Evolutionary conservation across 495 filamentous ascomycete genomes (phyloP).

Genomic region (Daldinia loculata): DNA sequence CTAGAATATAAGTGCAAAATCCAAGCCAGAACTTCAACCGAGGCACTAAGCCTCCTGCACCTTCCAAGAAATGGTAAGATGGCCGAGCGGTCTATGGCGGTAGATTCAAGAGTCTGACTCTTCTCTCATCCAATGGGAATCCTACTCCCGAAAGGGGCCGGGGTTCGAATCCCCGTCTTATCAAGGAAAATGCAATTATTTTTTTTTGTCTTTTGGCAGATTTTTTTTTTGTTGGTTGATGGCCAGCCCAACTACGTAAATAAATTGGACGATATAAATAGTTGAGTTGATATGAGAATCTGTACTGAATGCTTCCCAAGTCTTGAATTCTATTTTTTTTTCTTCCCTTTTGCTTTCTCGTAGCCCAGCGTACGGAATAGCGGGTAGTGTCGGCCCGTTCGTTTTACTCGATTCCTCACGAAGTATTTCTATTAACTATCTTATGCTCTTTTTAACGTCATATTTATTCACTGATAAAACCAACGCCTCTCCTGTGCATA

Average conservation of each 20-base stretch:
- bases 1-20: background rate
- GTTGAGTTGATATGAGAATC: too few species aligned
- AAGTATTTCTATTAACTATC: too few species aligned
- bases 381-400: background rate
- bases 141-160: slow-evolving; percentile 33
- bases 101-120: slow-evolving; percentile 33
- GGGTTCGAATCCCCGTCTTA: slow-evolving; percentile 35
- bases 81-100: slow-evolving; percentile 40
- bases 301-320: too few species aligned
- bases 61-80: slow-evolving; percentile 17
- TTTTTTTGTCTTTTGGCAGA: slow-evolving; percentile 11
- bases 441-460: background rate
- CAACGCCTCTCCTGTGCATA: background rate
- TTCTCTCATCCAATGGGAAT: slow-evolving; percentile 21
- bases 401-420: too few species aligned
- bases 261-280: too few species aligned
- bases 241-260: too few species aligned
- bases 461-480: background rate
- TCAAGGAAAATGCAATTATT: slow-evolving; percentile 9
- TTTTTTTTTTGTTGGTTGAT: background rate
- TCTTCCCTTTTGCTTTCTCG: background rate
- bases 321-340: background rate
- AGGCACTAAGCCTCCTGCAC: background rate
- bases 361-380: too few species aligned
- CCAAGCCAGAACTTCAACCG: background rate